Conservation (phyloP, 139 green algal species). For the Asterochloris sp. region DNA sequence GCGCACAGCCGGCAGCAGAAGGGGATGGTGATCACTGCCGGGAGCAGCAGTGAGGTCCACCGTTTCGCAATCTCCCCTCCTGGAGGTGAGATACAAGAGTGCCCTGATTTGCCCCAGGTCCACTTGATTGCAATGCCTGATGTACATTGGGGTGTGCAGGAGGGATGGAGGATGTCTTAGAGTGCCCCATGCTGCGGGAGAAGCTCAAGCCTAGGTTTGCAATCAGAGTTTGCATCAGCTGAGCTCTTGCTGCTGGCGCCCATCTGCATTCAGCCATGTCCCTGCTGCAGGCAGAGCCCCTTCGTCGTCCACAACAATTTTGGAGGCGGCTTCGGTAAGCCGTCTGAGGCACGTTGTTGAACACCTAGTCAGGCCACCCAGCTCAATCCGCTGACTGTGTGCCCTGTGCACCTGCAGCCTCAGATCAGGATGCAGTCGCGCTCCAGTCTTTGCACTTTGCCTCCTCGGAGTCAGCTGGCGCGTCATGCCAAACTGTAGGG, state of each 20-base stretch:
- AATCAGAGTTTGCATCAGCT: background rate
- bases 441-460: conserved; percentile 80
- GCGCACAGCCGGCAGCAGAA: too few relatives aligned
- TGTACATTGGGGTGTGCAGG: conserved; percentile 6
- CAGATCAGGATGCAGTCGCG: conserved; percentile 73
- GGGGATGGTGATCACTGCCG: too few relatives aligned
- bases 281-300: conserved; percentile 20
- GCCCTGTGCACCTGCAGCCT: conserved; percentile 40
- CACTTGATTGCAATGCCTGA: too few relatives aligned
- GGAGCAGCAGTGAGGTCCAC: too few relatives aligned
- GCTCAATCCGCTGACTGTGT: background rate
- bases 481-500: conserved; percentile 7
- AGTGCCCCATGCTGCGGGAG: conserved; percentile 47
- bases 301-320: conserved; percentile 66
- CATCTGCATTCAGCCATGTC: background rate
- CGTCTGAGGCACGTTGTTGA: background rate
- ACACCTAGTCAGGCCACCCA: too few relatives aligned
- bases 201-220: conserved; percentile 29
- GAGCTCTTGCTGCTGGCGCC: background rate
- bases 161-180: conserved; percentile 28
- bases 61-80: too few relatives aligned
- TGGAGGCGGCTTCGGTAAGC: conserved; percentile 81
- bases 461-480: conserved; percentile 57
- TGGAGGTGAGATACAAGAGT: too few relatives aligned
- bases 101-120: too few relatives aligned